phyloP scores from a whole-genome alignment of 345 rosid genomes.

The Aquilaria sinensis region DNA sequence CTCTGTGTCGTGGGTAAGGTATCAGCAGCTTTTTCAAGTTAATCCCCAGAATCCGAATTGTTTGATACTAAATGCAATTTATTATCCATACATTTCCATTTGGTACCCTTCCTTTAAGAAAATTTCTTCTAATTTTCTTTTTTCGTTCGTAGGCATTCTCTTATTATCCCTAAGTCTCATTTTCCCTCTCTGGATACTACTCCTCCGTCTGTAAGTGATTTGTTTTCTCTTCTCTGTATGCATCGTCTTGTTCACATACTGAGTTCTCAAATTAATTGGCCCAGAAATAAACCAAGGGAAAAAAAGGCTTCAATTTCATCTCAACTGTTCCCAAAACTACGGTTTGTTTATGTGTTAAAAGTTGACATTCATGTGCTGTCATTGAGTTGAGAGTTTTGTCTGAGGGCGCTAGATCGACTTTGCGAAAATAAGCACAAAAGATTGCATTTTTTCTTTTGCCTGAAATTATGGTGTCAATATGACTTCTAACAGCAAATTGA shows the following conservation, averaged over 20 bases:
- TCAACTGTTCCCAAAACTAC: too few relatives aligned
- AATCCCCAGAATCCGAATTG: too few relatives aligned
- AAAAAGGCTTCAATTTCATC: too few relatives aligned
- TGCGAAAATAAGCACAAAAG: too few relatives aligned
- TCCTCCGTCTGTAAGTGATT: constrained; percentile 82
- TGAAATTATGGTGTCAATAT: too few relatives aligned
- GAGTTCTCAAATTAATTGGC: background rate
- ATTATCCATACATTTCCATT: background rate
- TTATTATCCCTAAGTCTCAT: constrained; percentile 84
- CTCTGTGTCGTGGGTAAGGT: constrained; percentile 86
- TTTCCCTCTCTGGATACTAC: constrained; percentile 72
- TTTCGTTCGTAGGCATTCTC: constrained; percentile 72
- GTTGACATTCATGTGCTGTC: too few relatives aligned
- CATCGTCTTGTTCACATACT: background rate
- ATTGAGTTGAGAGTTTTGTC: too few relatives aligned
- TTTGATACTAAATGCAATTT: too few relatives aligned
- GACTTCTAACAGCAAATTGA: too few relatives aligned
- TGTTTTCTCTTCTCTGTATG: background rate
- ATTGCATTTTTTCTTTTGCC: too few relatives aligned
- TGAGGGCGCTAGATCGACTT: too few relatives aligned
- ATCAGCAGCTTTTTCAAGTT: constrained; percentile 16
- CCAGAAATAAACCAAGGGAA: background rate
- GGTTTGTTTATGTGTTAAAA: too few relatives aligned
- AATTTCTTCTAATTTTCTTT: background rate
- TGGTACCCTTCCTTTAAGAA: background rate